phyloP scores from a whole-genome alignment of 257 asterid species.

The Penstemon barbatus region DNA sequence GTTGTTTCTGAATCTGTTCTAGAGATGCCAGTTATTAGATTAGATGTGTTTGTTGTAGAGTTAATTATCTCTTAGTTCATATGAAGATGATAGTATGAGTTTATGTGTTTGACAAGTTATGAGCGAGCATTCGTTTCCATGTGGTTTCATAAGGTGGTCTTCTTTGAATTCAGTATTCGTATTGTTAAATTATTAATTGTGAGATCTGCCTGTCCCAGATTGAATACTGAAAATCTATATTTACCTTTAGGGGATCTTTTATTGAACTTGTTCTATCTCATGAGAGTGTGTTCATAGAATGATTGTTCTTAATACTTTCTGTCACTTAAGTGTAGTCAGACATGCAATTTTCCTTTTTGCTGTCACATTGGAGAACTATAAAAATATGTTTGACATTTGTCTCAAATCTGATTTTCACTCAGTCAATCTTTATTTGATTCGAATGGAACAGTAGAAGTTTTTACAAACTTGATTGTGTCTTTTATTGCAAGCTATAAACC shows the following conservation, averaged over 20 bases:
- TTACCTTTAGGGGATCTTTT: not conserved
- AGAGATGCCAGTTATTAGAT: not conserved
- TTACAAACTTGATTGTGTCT: not conserved
- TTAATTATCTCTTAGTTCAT: no score
- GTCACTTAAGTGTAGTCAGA: conserved; percentile 4
- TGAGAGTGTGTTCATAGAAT: conserved; percentile 1
- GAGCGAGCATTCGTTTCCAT: not conserved
- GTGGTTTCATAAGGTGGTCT: not conserved
- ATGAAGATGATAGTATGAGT: not conserved
- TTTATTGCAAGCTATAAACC: not conserved
- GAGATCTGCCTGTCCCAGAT: not conserved
- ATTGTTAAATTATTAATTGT: not conserved
- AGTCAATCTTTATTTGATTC: not conserved
- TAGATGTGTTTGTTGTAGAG: not conserved
- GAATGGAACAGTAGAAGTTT: not conserved
- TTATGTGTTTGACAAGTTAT: not conserved
- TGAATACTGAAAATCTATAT: not conserved
- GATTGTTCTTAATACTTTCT: conserved; percentile 8
- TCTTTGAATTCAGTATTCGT: conserved; percentile 10
- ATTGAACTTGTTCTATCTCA: not conserved
- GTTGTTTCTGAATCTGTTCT: not conserved
- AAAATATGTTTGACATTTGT: not conserved
- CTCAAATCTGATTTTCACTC: not conserved
- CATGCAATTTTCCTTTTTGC: not conserved
- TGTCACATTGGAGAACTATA: not conserved